These are phyloP conservation scores for Fusarium ambrosium DNA, from an alignment of 2,329 filamentous ascomycete genomes.

Conservation along the genomic window DNA sequence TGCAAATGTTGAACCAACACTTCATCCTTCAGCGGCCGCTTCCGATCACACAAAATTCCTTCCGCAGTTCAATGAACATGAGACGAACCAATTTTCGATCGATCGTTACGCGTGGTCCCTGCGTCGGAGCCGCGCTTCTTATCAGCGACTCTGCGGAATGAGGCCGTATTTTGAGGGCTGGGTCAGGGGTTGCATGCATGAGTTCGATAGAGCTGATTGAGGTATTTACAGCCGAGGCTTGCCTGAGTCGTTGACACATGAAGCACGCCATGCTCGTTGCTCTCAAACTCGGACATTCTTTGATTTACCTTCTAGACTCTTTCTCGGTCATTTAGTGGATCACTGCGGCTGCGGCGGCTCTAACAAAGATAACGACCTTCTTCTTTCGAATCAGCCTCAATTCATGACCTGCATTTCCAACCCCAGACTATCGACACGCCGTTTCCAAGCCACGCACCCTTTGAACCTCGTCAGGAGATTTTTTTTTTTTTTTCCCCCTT, in stretches of 20 bases:
- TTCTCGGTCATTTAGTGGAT: not conserved
- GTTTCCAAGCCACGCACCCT: not conserved
- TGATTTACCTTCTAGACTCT: not conserved
- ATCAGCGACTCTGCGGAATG: not conserved
- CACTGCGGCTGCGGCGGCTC: not conserved
- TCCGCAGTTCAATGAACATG: not conserved
- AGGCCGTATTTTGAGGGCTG: not conserved
- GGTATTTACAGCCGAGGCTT: not conserved
- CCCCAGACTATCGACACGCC: not conserved
- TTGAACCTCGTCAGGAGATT: not conserved
- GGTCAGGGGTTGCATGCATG: slow-evolving; percentile 1
- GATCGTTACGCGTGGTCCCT: not conserved
- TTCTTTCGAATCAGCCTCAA: not conserved
- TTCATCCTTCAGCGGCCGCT: not conserved
- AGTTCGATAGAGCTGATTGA: slow-evolving; percentile 5
- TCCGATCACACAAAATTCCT: not conserved
- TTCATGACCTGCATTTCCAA: not conserved
- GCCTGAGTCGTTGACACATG: not conserved
- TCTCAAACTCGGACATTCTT: not conserved
- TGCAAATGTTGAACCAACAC: not conserved
- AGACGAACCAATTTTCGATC: slow-evolving; percentile 3
- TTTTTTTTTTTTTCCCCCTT: not conserved
- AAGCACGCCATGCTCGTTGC: not conserved
- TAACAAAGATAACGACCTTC: not conserved
- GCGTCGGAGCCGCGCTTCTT: not conserved